Evolutionary conservation across 208 protist species (phyloP).

Genomic region (Crithidia brevicula): DNA sequence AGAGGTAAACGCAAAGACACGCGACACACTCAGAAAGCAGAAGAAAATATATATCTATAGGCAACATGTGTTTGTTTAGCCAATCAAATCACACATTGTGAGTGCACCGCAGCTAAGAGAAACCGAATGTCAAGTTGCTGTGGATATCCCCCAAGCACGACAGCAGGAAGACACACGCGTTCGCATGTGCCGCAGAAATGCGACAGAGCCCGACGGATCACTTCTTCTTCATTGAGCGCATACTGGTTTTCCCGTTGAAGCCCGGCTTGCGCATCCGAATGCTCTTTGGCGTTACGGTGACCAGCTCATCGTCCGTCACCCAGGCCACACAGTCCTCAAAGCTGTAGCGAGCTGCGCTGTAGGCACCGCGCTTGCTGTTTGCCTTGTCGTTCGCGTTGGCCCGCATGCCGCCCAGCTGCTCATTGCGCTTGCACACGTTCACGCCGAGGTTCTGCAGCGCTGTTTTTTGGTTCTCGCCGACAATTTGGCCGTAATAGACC

Average conservation of each 20-base stretch:
- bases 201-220: too few relatives aligned
- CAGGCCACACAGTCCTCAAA: conserved; percentile 92
- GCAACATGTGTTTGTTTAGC: too few relatives aligned
- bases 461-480: conserved; percentile 91
- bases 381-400: conserved; percentile 92
- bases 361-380: conserved; percentile 62
- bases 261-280: conserved; percentile 91
- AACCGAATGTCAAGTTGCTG: too few relatives aligned
- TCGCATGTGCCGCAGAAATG: too few relatives aligned
- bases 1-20: neutral
- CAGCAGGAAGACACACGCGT: too few relatives aligned
- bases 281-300: conserved; percentile 92
- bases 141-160: too few relatives aligned
- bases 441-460: conserved; percentile 88
- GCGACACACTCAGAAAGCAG: too few relatives aligned
- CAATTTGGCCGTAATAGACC: conserved; percentile 92
- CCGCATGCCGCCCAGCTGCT: conserved; percentile 90
- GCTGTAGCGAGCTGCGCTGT: conserved; percentile 56
- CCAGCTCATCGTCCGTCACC: conserved; percentile 90
- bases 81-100: too few relatives aligned
- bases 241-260: conserved; percentile 91
- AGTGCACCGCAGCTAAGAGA: too few relatives aligned
- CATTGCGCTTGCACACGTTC: conserved; percentile 92
- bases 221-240: conserved; percentile 72
- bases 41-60: too few relatives aligned